A percentile compares a stretch with the other conserved stretches of the same genome.
Conservation (phyloP, 331 rosid species). For the Arachis monticola region DNA sequence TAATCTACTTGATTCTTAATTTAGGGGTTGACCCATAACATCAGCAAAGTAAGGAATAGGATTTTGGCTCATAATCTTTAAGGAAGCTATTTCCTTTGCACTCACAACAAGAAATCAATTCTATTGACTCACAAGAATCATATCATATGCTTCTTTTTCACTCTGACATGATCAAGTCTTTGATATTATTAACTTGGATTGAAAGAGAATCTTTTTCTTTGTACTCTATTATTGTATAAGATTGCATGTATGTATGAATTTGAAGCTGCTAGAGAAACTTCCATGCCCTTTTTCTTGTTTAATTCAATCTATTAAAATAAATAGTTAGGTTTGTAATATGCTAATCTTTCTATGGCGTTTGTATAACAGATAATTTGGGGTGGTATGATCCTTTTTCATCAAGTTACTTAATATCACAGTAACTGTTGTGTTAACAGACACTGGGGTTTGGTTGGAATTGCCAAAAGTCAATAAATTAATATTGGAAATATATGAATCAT, state of each 20-base stretch:
- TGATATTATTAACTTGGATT: conserved; percentile 15
- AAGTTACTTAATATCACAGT: conserved; percentile 1
- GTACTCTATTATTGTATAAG: conserved; percentile 3
- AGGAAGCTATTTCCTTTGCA: background rate
- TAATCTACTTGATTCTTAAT: conserved; percentile 15
- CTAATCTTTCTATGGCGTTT: background rate
- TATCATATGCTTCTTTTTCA: conserved; percentile 26
- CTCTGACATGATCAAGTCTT: conserved; percentile 10
- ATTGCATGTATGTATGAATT: background rate
- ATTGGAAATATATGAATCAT: background rate
- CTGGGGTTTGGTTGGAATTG: background rate
- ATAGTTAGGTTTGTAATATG: background rate
- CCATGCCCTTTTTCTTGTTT: background rate
- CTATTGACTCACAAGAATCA: background rate
- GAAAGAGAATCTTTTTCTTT: conserved; percentile 27
- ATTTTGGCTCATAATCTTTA: conserved; percentile 25
- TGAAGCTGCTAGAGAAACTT: background rate
- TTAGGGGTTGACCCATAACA: conserved; percentile 21
- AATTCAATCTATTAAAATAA: background rate
- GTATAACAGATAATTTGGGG: background rate
- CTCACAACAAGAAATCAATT: background rate
- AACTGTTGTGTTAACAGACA: background rate
- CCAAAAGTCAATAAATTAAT: background rate
- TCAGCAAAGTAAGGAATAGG: background rate
- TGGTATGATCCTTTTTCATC: background rate